Evolutionary conservation across 352 stramenopile genomes (phyloP).

Genomic region (Pelagophyceae sp.): DNA sequence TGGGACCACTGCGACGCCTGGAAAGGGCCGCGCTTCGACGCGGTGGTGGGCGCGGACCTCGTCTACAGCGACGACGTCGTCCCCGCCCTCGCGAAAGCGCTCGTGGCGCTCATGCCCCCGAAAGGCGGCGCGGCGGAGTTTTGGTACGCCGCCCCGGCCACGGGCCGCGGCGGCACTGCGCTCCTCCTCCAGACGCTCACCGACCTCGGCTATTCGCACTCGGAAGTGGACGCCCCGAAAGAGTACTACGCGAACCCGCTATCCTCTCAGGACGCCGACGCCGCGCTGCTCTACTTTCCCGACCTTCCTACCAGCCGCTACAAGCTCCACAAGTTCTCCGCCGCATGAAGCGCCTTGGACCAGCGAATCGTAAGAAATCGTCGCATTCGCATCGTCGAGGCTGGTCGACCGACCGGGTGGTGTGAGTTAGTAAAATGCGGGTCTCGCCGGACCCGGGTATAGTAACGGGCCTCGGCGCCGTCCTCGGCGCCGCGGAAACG

Average conservation of each 20-base stretch:
- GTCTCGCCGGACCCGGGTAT: too few species aligned
- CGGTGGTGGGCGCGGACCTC: conserved; percentile 61
- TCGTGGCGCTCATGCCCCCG: conserved; percentile 42
- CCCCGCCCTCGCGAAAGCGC: conserved; percentile 46
- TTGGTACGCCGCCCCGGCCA: conserved; percentile 53
- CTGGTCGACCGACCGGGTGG: too few species aligned
- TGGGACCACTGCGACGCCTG: conserved; percentile 24
- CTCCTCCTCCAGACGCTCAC: conserved; percentile 52
- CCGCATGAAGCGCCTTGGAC: neutral
- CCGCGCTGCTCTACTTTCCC: conserved; percentile 55
- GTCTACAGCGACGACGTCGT: conserved; percentile 62
- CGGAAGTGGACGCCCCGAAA: conserved; percentile 35
- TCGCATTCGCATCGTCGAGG: neutral
- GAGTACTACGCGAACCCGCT: conserved; percentile 49
- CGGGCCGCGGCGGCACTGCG: conserved; percentile 46
- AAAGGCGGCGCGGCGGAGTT: conserved; percentile 36
- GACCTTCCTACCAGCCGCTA: conserved; percentile 46
- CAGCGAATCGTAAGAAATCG: neutral
- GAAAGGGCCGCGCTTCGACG: conserved; percentile 32
- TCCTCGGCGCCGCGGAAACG: too few species aligned
- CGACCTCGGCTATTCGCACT: conserved; percentile 34
- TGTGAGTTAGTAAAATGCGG: too few species aligned
- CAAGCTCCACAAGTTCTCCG: conserved; percentile 48
- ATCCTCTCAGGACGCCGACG: conserved; percentile 46
- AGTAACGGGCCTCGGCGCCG: too few species aligned